Base-by-base conservation (phyloP, 1,139 yeast genomes). In the Candida sojae region DNA sequence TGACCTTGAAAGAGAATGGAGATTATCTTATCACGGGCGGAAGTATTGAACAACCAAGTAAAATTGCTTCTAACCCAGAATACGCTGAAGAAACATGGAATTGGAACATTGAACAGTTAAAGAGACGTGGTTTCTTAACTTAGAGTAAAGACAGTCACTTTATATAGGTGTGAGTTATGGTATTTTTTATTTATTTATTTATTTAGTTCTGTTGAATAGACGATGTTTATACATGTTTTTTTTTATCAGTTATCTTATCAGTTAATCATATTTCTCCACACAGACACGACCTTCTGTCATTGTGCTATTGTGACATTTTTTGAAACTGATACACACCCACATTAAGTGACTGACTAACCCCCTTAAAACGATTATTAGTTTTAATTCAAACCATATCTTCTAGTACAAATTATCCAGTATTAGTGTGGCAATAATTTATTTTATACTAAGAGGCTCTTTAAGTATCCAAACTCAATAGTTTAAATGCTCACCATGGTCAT, bases 21-120 rank as follows among this genome's bases (percentile, higher is more conserved):
- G 53, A 57, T 26, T 75, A 69, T 53, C 60, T 66, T 23, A 61
- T 58, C 9, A 63, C 73, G 3, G 77, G 77, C 1, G 80, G 80
- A 6, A 45, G 48, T 2, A 61, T 59, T 32, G 60, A 59, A 6
- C 47, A 31, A 2, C 68, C 74, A 7, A 62, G 62, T 38, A 55
- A 48, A 17, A 50, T 61, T 11, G 75, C 74, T 3, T 49, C 51
- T 25, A 61, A 63, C 46, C 48, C 52, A 35, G 53, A 55, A 1
- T 55, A 63, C 45, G 62, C 66, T 13, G 53, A 63, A 40, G 53
- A 54, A 17, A 65, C 73, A 8, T 72, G 75, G 72, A 59, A 61
- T 31, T 62, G 66, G 64, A 67, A 62, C 43, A 32, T 64, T 29
- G 57, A 60, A 34, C 53, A 61, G 43, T 63, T 73, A 48, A 48